Conservation (phyloP, 345 rosid genomes). For the Erucastrum elatum region DNA sequence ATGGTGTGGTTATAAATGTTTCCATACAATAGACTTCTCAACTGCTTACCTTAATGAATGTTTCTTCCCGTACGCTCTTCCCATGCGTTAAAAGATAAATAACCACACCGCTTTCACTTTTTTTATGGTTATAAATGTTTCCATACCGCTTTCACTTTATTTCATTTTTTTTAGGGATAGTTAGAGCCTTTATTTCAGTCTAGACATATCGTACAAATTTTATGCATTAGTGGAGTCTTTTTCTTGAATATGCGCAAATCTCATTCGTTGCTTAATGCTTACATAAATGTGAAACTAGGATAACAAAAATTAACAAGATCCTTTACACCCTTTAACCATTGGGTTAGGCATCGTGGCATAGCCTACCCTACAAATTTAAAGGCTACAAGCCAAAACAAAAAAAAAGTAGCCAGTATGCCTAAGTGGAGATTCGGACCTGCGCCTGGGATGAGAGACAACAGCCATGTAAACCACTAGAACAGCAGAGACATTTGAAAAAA, state of each 20-base stretch:
- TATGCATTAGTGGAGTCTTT: not conserved
- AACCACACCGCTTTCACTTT: not conserved
- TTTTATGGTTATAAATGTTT: not conserved
- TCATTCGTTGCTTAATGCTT: no score
- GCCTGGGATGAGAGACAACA: no score
- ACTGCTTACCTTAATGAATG: no score
- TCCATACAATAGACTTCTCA: not conserved
- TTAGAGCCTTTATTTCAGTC: not conserved
- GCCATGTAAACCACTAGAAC: no score
- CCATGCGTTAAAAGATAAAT: no score
- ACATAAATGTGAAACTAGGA: not conserved
- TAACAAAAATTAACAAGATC: not conserved
- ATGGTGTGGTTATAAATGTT: not conserved
- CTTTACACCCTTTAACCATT: not conserved
- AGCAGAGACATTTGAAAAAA: no score
- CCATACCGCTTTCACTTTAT: not conserved
- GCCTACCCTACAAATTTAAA: no score
- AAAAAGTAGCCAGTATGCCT: no score
- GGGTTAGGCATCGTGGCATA: not conserved
- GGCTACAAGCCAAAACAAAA: no score
- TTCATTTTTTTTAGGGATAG: not conserved
- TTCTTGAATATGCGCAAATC: not conserved
- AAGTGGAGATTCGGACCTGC: no score
- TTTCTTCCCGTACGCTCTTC: no score
- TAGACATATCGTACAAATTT: not conserved